phyloP scores from a whole-genome alignment of 73 alveolate species.

The Uronychia binucleata region DNA sequence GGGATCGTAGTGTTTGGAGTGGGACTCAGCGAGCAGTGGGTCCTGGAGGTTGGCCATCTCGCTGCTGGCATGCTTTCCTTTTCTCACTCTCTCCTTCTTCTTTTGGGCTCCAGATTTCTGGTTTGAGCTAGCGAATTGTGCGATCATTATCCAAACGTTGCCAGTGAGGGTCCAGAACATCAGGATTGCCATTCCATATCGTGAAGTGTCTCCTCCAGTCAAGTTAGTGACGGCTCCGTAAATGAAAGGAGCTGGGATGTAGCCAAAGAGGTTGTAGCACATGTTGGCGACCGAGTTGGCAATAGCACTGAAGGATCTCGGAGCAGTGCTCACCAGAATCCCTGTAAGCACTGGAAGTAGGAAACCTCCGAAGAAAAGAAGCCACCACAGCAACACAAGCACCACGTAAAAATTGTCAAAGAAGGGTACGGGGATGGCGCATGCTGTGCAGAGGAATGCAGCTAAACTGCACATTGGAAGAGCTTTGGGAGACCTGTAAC shows the following conservation, averaged over 20 bases:
- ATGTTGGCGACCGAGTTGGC: slow-evolving; percentile 81
- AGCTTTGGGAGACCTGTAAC: slow-evolving; percentile 76
- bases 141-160: not conserved
- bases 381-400: slow-evolving; percentile 75
- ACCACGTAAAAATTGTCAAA: slow-evolving; percentile 54
- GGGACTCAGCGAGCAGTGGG: not conserved
- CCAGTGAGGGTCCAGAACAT: slow-evolving; percentile 64
- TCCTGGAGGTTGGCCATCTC: not conserved
- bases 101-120: no score
- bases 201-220: slow-evolving; percentile 75
- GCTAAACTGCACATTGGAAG: slow-evolving; percentile 61
- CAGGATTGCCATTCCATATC: slow-evolving; percentile 74
- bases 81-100: not conserved
- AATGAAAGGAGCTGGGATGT: slow-evolving; percentile 83
- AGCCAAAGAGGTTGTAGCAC: slow-evolving; percentile 80
- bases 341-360: slow-evolving; percentile 93
- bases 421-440: slow-evolving; percentile 84
- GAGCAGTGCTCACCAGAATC: slow-evolving; percentile 66
- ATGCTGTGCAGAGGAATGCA: slow-evolving; percentile 61
- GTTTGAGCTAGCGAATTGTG: not conserved
- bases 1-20: not conserved
- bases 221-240: slow-evolving; percentile 77
- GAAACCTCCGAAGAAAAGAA: slow-evolving; percentile 89
- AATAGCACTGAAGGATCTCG: slow-evolving; percentile 62
- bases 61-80: not conserved